Evolutionary conservation across 495 filamentous ascomycete species (phyloP).

Genomic region (Monascus purpureus): DNA sequence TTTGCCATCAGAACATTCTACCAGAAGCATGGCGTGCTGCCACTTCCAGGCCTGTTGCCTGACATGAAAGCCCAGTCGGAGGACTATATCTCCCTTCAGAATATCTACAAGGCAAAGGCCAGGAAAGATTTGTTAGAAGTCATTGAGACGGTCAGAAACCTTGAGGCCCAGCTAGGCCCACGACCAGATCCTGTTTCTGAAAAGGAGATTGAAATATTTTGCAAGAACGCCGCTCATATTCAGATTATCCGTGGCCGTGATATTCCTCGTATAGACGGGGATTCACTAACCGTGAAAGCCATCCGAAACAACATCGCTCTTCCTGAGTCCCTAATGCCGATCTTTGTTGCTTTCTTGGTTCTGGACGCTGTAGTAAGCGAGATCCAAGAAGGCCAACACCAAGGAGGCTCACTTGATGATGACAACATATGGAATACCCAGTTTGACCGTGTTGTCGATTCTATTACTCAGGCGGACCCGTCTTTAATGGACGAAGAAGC

Average conservation of each 20-base stretch:
- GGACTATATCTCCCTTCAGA: constrained; percentile 86
- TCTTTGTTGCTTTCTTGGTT: constrained; percentile 63
- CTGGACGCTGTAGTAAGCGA: constrained; percentile 38
- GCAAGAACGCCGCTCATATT: constrained; percentile 89
- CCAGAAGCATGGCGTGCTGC: constrained; percentile 51
- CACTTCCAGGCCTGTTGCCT: constrained; percentile 75
- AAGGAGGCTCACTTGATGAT: constrained; percentile 17
- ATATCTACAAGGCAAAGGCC: constrained; percentile 85
- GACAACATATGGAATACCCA: constrained; percentile 24
- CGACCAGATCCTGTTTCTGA: constrained; percentile 40
- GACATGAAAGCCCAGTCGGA: constrained; percentile 96
- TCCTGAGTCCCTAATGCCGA: constrained; percentile 51
- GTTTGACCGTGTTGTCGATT: constrained; percentile 25
- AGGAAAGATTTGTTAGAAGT: constrained; percentile 70
- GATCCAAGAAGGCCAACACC: constrained; percentile 16
- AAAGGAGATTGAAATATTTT: constrained; percentile 81
- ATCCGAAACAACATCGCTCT: constrained; percentile 21
- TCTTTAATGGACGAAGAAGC: constrained; percentile 23
- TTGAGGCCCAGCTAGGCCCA: constrained; percentile 38
- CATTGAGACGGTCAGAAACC: constrained; percentile 45
- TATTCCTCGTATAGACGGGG: constrained; percentile 31
- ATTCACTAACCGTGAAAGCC: constrained; percentile 16
- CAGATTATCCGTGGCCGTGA: constrained; percentile 62
- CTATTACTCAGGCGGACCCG: constrained; percentile 35
- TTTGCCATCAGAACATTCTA: constrained; percentile 68